Evolutionary conservation across 2,329 filamentous ascomycete species (phyloP), one percentile per base, ranked within the genome.

Genomic region (Aspergillus oerlinghausenensis): DNA sequence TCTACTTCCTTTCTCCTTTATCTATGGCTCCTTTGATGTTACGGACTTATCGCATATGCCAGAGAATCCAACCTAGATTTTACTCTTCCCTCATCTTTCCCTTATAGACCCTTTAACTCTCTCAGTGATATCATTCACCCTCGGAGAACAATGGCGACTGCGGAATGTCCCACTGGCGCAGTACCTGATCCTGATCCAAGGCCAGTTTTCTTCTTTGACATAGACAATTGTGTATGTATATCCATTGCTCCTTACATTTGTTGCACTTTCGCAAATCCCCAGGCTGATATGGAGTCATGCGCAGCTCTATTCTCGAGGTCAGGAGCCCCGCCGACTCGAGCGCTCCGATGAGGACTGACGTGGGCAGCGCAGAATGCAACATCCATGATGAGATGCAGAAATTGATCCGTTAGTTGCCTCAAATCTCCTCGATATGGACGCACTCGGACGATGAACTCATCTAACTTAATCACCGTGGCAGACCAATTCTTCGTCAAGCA

Each of bases 341-440:
- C 35, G 35, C 45, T 49, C 47, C 49, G 35, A 17, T 21, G 35
- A 25, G 49, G 49, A 58, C 60, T 65, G 50, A 66, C 58, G 49
- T n/a, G 51, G 26, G 50, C 43, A 14, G 47, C 56, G 9, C 59
- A 88, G 89, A 84, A 70, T 85, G 85, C 63, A 89, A 88, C 65
- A 91, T 99, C 49, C 89, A 95, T 69, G 88, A 95, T 69, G 81
- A 89, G 69, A 97, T 99, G 94, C 86, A 87, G 35, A 81, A 86
- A 53, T 80, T 97, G 60, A 99, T 97, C 69, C 75, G 78, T 75
- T 58, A 69, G 68, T 74, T 43, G 42, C 80, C 84, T 66, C 68
- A 1, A 8, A 8, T 32, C 28, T 14, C 21, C 14, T 45, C 29
- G 79, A 58, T 84, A 84, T 70, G 86, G 35, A 55, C 23, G 9